These are phyloP conservation scores for Aspergillus novofumigatus DNA, from an alignment of 2,329 filamentous ascomycete species.

Conservation along the genomic window DNA sequence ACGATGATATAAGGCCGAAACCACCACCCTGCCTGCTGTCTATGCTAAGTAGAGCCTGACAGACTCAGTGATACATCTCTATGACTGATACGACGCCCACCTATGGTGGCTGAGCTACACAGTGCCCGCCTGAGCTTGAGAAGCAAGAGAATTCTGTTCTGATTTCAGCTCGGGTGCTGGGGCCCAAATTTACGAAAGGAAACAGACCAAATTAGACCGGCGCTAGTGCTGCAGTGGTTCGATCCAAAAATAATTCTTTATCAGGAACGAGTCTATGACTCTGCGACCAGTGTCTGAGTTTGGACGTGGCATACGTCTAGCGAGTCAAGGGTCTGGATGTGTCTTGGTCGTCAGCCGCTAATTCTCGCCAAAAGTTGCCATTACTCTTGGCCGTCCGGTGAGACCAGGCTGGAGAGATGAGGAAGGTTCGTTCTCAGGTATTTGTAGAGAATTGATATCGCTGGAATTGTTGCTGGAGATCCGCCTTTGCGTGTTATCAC, in stretches of 20 bases:
- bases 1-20: not conserved
- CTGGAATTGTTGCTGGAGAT: not conserved
- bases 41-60: not conserved
- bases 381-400: not conserved
- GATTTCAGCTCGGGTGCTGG: not conserved
- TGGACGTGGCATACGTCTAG: not conserved
- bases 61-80: not conserved
- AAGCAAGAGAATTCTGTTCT: not conserved
- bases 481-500: not conserved
- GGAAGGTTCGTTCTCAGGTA: not conserved
- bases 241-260: not conserved
- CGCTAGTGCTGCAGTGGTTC: not conserved
- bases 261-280: not conserved
- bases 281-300: not conserved
- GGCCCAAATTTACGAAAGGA: not conserved
- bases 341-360: not conserved
- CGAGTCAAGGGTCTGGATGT: not conserved
- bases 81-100: not conserved
- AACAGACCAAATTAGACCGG: not conserved
- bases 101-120: not conserved
- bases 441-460: not conserved
- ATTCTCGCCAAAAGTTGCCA: not conserved
- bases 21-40: not conserved
- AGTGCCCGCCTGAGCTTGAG: not conserved
- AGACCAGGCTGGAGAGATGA: not conserved